Base-by-base conservation (phyloP, 2,329 filamentous ascomycete genomes). In the Fusarium goolgardi region DNA sequence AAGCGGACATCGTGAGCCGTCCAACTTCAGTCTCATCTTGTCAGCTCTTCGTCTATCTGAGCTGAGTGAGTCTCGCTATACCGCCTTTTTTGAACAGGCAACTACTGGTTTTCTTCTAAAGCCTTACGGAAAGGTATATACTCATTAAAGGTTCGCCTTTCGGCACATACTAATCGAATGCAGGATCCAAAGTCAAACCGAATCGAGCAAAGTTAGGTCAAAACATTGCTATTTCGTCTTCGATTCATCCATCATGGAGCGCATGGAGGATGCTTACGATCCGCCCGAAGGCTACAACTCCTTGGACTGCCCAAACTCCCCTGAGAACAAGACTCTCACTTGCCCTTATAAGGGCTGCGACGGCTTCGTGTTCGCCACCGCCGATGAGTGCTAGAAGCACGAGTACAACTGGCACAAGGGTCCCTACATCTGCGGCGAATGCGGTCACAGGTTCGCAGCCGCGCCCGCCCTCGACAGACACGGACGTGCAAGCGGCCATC, bases 341-440 rank as follows among this genome's bases (percentile, higher is more conserved):
- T 76, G 74, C n/a, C 74, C 74, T 0, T 70, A 75, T 37, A 4
- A 59, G 4, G 51, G 59, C 6, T 76, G 74, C 35, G 74, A 76
- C n/a, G 73, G 74, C 1, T 67, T 74, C 27, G 11, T 46, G 0
- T 75, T 76, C 11, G 16, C 50, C 4, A 65, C 65, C 0, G 31
- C 39, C 1, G n/a, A 63, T 6, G 69, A 73, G n/a, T 75, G 71
- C n/a, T 58, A 63, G n/a, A 53, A 62, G 7, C 74, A 76, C 18
- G 64, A 75, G 1, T 31, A 60, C 1, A 60, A 73, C 2, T 76
- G 72, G 73, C 74, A 76, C 12, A 45, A 45, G 5, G 65, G 58
- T 0, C 60, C 65, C 0, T 76, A 76, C 5, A 21, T 40, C 2
- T 76, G 74, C 5, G 61, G 61, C 0, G 56, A 73, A 13, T 76